Conservation (phyloP, 345 rosid genomes). For the Diplotaxis tenuifolia region DNA sequence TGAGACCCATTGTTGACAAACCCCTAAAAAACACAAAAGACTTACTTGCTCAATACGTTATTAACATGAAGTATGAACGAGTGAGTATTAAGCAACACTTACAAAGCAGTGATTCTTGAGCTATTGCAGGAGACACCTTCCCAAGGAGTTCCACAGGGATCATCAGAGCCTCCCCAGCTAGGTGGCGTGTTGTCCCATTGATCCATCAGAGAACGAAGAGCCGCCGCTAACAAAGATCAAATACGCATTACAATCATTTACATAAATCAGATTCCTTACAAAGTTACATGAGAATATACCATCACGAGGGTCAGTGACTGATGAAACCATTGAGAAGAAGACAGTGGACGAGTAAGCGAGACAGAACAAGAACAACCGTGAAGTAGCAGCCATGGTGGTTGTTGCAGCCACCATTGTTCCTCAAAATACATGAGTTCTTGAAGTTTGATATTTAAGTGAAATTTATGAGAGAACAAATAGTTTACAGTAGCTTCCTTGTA, state of each 20-base stretch:
- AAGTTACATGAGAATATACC: constrained; percentile 40
- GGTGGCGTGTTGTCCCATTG: constrained; percentile 78
- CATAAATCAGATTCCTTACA: not conserved
- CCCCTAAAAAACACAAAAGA: constrained; percentile 50
- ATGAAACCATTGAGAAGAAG: constrained; percentile 35
- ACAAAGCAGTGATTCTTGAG: constrained; percentile 81
- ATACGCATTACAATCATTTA: not conserved
- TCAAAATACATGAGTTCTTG: constrained; percentile 22
- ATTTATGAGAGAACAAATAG: constrained; percentile 5
- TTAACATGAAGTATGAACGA: not conserved
- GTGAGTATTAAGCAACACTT: constrained; percentile 30
- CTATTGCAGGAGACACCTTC: constrained; percentile 77
- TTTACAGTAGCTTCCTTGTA: constrained; percentile 27
- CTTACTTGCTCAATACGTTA: constrained; percentile 9
- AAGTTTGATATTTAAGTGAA: constrained; percentile 33
- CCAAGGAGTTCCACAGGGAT: constrained; percentile 87
- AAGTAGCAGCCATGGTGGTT: constrained; percentile 28
- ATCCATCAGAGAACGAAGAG: constrained; percentile 70
- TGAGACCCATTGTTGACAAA: constrained; percentile 74
- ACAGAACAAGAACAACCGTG: constrained; percentile 34
- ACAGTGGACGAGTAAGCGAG: constrained; percentile 33
- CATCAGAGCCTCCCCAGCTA: constrained; percentile 65
- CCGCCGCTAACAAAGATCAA: constrained; percentile 51
- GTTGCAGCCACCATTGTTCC: constrained; percentile 33
- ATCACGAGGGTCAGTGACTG: constrained; percentile 61